Conservation (phyloP, 805 yeast genomes). For the Tetrapisispora namnaoensis region DNA sequence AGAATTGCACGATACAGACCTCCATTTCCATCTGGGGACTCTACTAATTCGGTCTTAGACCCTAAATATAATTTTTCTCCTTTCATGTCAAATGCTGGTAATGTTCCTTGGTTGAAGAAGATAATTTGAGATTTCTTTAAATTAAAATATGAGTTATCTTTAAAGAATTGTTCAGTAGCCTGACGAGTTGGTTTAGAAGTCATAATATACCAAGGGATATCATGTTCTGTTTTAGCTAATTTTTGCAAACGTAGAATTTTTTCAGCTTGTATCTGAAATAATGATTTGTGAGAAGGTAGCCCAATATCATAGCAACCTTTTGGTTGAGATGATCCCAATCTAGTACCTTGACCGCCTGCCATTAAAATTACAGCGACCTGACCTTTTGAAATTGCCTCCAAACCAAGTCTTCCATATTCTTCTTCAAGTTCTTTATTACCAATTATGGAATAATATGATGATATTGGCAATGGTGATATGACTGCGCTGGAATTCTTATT, state of each 20-base stretch:
- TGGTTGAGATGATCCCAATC: slow-evolving; percentile 83
- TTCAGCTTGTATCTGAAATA: slow-evolving; percentile 91
- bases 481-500: slow-evolving; percentile 15
- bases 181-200: slow-evolving; percentile 80
- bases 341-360: slow-evolving; percentile 99
- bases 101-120: slow-evolving; percentile 89
- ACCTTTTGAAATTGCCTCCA: slow-evolving; percentile 54
- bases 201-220: slow-evolving; percentile 85
- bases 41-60: slow-evolving; percentile 46
- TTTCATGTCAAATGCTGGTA: slow-evolving; percentile 72
- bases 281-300: slow-evolving; percentile 71
- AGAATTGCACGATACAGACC: slow-evolving; percentile 82
- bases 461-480: slow-evolving; percentile 43
- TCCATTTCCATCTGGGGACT: slow-evolving; percentile 97
- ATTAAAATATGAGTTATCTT: slow-evolving; percentile 59
- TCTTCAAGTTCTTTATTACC: slow-evolving; percentile 19
- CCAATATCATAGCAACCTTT: slow-evolving; percentile 90
- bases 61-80: slow-evolving; percentile 66
- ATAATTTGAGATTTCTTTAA: slow-evolving; percentile 46
- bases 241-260: slow-evolving; percentile 56
- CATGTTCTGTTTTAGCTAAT: slow-evolving; percentile 12
- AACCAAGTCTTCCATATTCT: slow-evolving; percentile 48
- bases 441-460: slow-evolving; percentile 43
- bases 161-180: slow-evolving; percentile 65
- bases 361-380: slow-evolving; percentile 83